A percentile compares a stretch with the other conserved stretches of the same genome.
Conservation (phyloP, 2,329 filamentous ascomycete genomes). For the Diaporthe helianthi region DNA sequence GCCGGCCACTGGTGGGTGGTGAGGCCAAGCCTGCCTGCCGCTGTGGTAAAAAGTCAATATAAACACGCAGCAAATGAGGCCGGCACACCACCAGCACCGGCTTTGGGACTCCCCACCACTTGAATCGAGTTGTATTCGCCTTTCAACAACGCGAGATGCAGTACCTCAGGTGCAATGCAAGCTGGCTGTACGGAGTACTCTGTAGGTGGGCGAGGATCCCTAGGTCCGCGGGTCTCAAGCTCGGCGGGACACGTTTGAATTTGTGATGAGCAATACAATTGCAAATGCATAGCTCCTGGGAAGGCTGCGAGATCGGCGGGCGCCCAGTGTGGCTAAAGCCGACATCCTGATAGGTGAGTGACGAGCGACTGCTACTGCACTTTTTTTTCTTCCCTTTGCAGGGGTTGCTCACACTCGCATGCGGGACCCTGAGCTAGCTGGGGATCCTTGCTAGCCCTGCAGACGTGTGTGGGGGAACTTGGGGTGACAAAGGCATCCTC, state of each 20-base stretch:
- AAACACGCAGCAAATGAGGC: background rate
- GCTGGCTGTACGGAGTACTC: too few species aligned
- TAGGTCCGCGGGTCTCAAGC: conserved; percentile 1
- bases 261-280: conserved; percentile 27
- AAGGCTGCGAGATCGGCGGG: conserved; percentile 18
- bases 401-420: conserved; percentile 18
- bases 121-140: background rate
- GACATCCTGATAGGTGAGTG: conserved; percentile 22
- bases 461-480: conserved; percentile 28
- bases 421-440: conserved; percentile 24
- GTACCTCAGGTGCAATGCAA: background rate
- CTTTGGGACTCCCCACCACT: background rate
- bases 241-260: conserved; percentile 16
- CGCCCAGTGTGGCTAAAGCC: conserved; percentile 18
- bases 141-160: background rate
- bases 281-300: conserved; percentile 13
- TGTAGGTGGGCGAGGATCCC: background rate
- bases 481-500: conserved; percentile 10
- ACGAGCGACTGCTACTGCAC: background rate
- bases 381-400: conserved; percentile 19
- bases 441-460: conserved; percentile 21
- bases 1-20: background rate
- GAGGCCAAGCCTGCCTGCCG: conserved; percentile 16
- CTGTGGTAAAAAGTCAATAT: conserved; percentile 22
- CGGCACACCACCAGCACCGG: background rate